phyloP scores from a whole-genome alignment of 2,329 filamentous ascomycete genomes.

The Proliferodiscus dingleyae region DNA sequence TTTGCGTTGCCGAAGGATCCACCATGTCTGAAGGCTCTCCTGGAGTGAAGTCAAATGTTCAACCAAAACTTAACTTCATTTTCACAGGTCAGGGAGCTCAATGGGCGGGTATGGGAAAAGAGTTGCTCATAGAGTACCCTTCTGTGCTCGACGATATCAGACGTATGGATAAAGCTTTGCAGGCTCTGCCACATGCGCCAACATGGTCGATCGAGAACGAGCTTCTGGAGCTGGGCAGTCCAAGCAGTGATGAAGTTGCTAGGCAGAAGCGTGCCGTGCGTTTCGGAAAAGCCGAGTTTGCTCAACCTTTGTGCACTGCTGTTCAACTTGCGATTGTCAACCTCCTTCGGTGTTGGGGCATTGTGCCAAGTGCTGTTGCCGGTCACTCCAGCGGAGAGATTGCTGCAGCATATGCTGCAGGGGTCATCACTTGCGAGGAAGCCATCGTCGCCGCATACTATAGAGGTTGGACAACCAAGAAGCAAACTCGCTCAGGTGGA shows the following conservation, averaged over 20 bases:
- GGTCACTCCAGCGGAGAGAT: constrained; percentile 40
- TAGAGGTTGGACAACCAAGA: constrained; percentile 3
- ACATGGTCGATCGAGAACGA: constrained; percentile 11
- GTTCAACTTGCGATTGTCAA: constrained; percentile 21
- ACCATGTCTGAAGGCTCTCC: not conserved
- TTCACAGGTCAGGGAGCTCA: constrained; percentile 28
- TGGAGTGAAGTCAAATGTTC: not conserved
- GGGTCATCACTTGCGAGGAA: constrained; percentile 23
- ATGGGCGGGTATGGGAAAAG: constrained; percentile 17
- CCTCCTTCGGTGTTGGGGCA: constrained; percentile 17
- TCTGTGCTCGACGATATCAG: constrained; percentile 3
- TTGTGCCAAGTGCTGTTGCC: constrained; percentile 32
- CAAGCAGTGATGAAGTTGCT: not conserved
- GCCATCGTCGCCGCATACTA: constrained; percentile 19
- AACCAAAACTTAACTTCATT: constrained; percentile 6
- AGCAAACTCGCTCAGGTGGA: constrained; percentile 28
- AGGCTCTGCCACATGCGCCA: constrained; percentile 2
- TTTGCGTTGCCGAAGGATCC: not conserved
- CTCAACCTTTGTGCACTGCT: constrained; percentile 20
- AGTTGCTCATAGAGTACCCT: constrained; percentile 8
- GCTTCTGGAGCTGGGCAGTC: too few species aligned
- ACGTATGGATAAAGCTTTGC: not conserved
- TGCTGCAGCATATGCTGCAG: constrained; percentile 36
- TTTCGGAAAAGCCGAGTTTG: constrained; percentile 18
- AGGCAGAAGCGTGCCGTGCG: constrained; percentile 32